phyloP scores from a whole-genome alignment of 305 asterid species.

The Ilex paraguariensis region DNA sequence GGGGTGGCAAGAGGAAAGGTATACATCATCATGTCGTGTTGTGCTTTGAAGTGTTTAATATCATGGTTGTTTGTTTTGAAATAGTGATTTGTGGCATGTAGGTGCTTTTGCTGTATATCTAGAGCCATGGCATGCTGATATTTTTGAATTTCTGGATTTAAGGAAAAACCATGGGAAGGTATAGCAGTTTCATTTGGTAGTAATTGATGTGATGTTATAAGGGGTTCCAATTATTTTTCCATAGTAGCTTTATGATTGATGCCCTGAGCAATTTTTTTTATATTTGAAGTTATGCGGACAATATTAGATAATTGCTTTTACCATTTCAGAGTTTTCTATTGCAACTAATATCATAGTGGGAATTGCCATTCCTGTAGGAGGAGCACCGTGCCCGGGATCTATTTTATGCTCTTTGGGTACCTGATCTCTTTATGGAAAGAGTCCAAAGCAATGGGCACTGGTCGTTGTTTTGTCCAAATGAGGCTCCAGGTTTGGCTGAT shows the following conservation, averaged over 20 bases:
- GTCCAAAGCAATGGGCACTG: constrained; percentile 4
- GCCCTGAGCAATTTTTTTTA: too few species aligned
- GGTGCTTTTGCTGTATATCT: constrained; percentile 98
- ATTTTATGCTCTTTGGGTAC: constrained; percentile 2
- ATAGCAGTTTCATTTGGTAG: constrained; percentile 3
- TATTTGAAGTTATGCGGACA: too few species aligned
- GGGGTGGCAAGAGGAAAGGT: constrained; percentile 99
- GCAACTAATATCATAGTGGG: too few species aligned
- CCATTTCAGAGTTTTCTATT: too few species aligned
- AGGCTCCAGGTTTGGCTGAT: constrained; percentile 3
- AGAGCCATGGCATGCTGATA: constrained; percentile 98
- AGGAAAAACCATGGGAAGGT: constrained; percentile 96
- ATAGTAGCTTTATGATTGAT: not conserved
- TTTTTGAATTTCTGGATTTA: constrained; percentile 84
- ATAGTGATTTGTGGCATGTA: constrained; percentile 24
- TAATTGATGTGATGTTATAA: too few species aligned
- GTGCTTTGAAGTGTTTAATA: not conserved
- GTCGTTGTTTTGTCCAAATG: constrained; percentile 5
- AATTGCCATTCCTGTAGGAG: not conserved
- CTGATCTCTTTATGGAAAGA: constrained; percentile 4
- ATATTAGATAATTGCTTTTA: too few species aligned
- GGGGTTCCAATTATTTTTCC: not conserved
- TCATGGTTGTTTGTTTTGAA: constrained; percentile 5
- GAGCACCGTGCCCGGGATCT: constrained; percentile 4
- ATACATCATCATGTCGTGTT: not conserved